These are phyloP conservation scores for Trypanosoma scelopori DNA, from an alignment of 208 protist genomes.

Conservation along the genomic window DNA sequence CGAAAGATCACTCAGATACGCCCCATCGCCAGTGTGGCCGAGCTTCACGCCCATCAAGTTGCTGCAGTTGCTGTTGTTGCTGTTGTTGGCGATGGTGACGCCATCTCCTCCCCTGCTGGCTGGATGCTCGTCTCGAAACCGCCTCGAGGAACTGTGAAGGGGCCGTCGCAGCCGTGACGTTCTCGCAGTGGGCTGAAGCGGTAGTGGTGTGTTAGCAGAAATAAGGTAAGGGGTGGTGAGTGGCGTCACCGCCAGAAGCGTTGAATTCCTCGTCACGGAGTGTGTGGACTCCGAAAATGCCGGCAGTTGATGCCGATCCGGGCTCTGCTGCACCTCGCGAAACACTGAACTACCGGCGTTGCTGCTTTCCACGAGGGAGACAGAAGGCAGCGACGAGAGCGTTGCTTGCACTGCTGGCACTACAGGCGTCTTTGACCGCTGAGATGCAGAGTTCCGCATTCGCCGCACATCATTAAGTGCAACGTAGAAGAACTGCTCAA, in stretches of 20 bases:
- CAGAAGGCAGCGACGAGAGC: neutral
- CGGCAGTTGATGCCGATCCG: neutral
- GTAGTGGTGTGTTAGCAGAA: neutral
- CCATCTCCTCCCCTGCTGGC: neutral
- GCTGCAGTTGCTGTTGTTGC: constrained; percentile 9
- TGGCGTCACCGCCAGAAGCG: neutral
- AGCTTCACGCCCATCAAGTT: constrained; percentile 14
- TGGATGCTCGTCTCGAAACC: too few species aligned
- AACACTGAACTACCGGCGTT: neutral
- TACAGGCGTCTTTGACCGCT: neutral
- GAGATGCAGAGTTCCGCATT: constrained; percentile 15
- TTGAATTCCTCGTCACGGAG: neutral
- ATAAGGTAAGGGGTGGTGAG: neutral
- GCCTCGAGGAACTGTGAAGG: too few species aligned
- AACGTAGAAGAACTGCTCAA: constrained; percentile 80
- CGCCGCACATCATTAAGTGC: constrained; percentile 62
- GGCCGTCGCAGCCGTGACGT: neutral
- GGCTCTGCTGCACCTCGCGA: neutral
- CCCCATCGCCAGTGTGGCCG: constrained; percentile 24
- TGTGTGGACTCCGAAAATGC: neutral
- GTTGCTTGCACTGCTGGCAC: neutral
- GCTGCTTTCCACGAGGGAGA: neutral
- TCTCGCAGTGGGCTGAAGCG: neutral
- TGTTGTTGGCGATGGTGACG: constrained; percentile 1
- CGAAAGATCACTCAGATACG: constrained; percentile 53